Evolutionary conservation across 768 basidiomycete species (phyloP), one percentile per base, ranked within the genome.

Genomic region (Suillus weaverae): DNA sequence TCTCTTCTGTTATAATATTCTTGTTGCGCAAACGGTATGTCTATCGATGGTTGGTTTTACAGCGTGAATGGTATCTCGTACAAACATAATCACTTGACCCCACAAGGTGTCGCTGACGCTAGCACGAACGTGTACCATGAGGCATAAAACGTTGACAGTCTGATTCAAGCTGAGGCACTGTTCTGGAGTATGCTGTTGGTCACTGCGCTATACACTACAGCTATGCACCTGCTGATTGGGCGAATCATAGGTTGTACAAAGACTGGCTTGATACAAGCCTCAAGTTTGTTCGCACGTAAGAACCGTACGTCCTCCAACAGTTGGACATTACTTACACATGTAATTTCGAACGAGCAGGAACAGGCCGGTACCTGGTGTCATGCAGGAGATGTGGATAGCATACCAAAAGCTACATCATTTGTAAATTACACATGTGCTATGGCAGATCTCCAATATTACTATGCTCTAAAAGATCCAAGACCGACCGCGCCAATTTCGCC

Each of bases 401-500:
- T 20, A 18, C 30, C 16, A 41, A 20, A 20, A 41, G 18, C 57
- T 59, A 30, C 18, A 1, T 26, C 36, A 13, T 30, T 26, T 39
- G 36, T 39, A 39, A 57, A 59, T 20, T 32, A 57, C 9, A 18
- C 18, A 30, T 41, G 1, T 32, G 18, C 22, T 59, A 74, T 38
- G 66, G 32, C 61, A 71, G 44, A 59, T 75, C 71, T 61, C 67
- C 72, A n/a, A 75, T 69, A 50, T 16, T 64, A 35, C 62, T 68
- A 61, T 70, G 71, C 62, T 83, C 82, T 62, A 83, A 73, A 63
- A 76, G 72, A n/a, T 85, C 83, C 72, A 91, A 69, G 60, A 89
- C 87, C 51, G 77, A 72, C 70, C 84, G 79, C 57, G 89, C 89
- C 62, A 80, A 74, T 56, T 81, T 82, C 61, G 85, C 81, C 20